A percentile compares a stretch with the other conserved stretches of the same genome.
These are phyloP conservation scores for Trichoderma reesei DNA, from an alignment of 495 filamentous ascomycete species.

Conservation along the genomic window DNA sequence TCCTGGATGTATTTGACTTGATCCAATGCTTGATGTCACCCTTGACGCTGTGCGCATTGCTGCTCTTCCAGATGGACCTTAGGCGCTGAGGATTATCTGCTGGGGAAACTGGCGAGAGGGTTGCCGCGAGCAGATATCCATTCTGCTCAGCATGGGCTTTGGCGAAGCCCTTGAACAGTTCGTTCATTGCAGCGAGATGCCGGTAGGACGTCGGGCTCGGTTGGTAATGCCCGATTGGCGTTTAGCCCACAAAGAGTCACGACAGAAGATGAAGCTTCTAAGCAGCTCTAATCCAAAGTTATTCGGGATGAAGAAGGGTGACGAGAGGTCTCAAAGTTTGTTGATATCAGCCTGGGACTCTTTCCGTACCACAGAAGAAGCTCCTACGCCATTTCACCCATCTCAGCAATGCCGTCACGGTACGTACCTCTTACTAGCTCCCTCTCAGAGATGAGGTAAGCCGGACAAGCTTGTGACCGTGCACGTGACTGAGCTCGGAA, in stretches of 20 bases:
- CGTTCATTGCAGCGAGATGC: slow-evolving; percentile 43
- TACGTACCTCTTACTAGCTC: slow-evolving; percentile 4
- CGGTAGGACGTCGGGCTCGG: neutral
- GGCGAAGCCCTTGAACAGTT: slow-evolving; percentile 44
- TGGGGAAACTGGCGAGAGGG: slow-evolving; percentile 57
- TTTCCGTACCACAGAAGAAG: neutral
- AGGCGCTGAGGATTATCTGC: slow-evolving; percentile 48
- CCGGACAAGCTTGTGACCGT: neutral
- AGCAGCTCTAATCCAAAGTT: neutral
- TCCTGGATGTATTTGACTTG: slow-evolving; percentile 35
- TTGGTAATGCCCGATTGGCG: neutral
- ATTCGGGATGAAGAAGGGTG: neutral
- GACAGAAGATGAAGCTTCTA: neutral
- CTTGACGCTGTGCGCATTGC: slow-evolving; percentile 45
- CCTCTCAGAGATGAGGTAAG: neutral
- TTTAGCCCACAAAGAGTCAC: neutral
- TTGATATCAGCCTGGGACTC: neutral
- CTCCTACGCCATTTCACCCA: neutral
- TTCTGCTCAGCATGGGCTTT: slow-evolving; percentile 43
- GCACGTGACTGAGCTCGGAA: neutral
- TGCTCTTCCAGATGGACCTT: slow-evolving; percentile 50
- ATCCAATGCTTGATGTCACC: slow-evolving; percentile 50
- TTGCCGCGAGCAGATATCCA: slow-evolving; percentile 57
- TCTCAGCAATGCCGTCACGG: neutral
- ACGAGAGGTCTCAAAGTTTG: neutral